Evolutionary conservation across 148 eudicot species (phyloP), one percentile per base, ranked within the genome.

Genomic region (Vaccinium myrtillus): DNA sequence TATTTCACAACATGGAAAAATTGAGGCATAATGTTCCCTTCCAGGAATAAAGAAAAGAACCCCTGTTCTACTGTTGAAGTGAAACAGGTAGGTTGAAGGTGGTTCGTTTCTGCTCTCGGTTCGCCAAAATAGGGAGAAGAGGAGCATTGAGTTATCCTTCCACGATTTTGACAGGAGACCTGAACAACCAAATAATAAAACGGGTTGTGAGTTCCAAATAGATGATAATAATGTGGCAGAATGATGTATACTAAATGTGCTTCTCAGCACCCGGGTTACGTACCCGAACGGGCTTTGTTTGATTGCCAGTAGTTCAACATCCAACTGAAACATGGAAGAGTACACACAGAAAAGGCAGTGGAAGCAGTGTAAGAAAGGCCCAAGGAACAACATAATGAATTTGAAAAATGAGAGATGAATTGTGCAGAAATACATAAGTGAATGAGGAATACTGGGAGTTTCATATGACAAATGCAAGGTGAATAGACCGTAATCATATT

Each of bases 271-370:
- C 16, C 39, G 27, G 74, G 16, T 25, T 25, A 69, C 74, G 16
- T 14, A 69, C 74, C 74, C 74, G 36, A 69, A 69, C 8, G 74
- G 74, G 74, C 74, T 69, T 69, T 69, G 74, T 69, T 69, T 69
- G 74, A 69, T 69, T 8, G 74, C 74, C 39, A 69, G 39, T 25
- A 69, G 74, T 30, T 69, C 74, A 69, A 69, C 74, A 69, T 69
- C 74, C 74, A 69, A 69, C 74, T 69, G 74, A 25, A 69, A 69
- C 39, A 69, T 27, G 74, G 23, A 69, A 69, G 15, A 69, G 74
- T 0, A 13, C 4, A 3, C 39, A 25, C 5, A 27, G 7, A 27
- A 13, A 27, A 69, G 70, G 30, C 14, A 63, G 70, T 9, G 30
- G 30, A 63, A 23, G 13, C 27, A 1, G 39, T 27, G 4, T 27